Conservation (phyloP, 768 basidiomycete genomes). For the Podaxis sp. region DNA sequence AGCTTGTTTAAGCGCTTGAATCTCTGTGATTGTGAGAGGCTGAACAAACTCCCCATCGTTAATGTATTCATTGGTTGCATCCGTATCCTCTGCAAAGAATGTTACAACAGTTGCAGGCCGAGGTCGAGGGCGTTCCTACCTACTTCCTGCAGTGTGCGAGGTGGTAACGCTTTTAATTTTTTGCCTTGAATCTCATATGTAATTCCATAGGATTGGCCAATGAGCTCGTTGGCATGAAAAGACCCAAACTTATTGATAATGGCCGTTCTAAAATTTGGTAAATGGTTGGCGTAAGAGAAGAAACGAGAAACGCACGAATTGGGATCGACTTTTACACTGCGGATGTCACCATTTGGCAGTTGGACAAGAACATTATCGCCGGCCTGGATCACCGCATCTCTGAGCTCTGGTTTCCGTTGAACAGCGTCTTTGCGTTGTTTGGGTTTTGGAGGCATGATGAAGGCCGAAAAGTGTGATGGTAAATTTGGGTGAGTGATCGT, state of each 20-base stretch:
- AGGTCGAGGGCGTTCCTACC: slow-evolving; percentile 45
- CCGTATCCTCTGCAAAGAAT: slow-evolving; percentile 77
- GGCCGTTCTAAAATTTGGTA: slow-evolving; percentile 47
- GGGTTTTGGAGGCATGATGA: slow-evolving; percentile 6
- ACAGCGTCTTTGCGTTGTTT: neutral
- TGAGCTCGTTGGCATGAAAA: slow-evolving; percentile 74
- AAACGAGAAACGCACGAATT: slow-evolving; percentile 53
- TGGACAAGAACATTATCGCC: slow-evolving; percentile 80
- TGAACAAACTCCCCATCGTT: slow-evolving; percentile 85
- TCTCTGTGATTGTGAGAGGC: slow-evolving; percentile 80
- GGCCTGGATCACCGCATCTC: slow-evolving; percentile 42
- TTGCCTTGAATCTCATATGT: slow-evolving; percentile 84
- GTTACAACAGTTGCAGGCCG: slow-evolving; percentile 7
- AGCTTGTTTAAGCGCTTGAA: slow-evolving; percentile 76
- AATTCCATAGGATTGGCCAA: slow-evolving; percentile 83
- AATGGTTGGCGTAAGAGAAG: slow-evolving; percentile 3
- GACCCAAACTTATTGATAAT: slow-evolving; percentile 84
- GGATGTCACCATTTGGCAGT: slow-evolving; percentile 78
- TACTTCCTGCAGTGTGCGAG: slow-evolving; percentile 71
- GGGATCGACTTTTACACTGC: slow-evolving; percentile 68
- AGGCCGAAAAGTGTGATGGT: neutral
- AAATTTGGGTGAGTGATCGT: slow-evolving; percentile 9
- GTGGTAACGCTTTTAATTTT: slow-evolving; percentile 59
- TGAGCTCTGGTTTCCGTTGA: neutral
- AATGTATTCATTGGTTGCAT: slow-evolving; percentile 95